Evolutionary conservation across 23 red algal species (phyloP).

Genomic region (Pyropia haitanensis): DNA sequence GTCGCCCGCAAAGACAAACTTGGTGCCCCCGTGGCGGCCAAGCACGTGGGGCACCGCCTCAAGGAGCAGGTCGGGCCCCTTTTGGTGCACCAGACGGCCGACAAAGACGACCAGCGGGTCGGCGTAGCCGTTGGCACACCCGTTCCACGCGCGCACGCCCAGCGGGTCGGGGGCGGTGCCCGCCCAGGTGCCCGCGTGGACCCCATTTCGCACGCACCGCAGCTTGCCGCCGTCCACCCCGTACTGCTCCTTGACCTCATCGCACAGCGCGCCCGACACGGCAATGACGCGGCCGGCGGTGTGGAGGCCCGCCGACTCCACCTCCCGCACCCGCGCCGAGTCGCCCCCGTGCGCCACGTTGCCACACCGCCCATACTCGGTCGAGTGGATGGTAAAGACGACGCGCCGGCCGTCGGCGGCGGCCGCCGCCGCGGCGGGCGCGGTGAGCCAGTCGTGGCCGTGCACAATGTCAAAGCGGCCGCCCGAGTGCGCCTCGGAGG

Average conservation of each 20-base stretch:
- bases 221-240: neutral
- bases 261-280: neutral
- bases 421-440: neutral
- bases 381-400: conserved; percentile 2
- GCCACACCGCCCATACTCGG: conserved; percentile 4
- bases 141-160: neutral
- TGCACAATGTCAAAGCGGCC: neutral
- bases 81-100: neutral
- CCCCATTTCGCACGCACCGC: neutral
- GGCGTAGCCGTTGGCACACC: neutral
- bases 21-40: neutral
- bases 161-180: neutral
- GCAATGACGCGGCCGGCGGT: neutral
- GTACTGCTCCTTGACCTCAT: conserved; percentile 4
- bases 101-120: neutral
- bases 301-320: neutral
- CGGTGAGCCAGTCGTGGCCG: conserved; percentile 4
- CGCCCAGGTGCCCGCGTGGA: neutral
- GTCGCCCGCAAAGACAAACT: conserved; percentile 1
- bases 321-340: neutral
- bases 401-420: neutral
- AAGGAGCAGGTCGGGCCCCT: neutral
- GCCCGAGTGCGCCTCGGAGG: neutral
- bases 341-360: neutral
- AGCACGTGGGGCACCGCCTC: neutral